Evolutionary conservation across 371 early-diverging fungal species (phyloP), one percentile per base, ranked within the genome.

Genomic region (Mortierella sp.): DNA sequence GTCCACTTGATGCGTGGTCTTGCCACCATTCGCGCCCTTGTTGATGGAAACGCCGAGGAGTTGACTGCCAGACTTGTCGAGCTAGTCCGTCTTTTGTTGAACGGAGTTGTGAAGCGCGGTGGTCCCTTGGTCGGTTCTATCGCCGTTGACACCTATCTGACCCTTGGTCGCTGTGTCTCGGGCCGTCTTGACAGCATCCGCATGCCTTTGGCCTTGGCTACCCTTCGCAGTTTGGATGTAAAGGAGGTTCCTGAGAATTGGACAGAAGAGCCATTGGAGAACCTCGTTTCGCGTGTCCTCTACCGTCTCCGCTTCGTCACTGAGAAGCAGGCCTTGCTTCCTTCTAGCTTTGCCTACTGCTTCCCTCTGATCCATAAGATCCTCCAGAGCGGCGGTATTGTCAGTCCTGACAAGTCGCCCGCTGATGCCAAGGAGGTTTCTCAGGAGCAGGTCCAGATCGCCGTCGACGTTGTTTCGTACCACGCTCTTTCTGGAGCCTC

Each of bases 291-390:
- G 35, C 94, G 96, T 70, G 91, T 96, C 41, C 91, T 95, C 44
- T 96, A 91, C 81, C 92, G 95, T n/a, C 89, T 96, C 75, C 93
- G 96, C 72, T 90, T 92, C 87, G 88, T 90, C n/a, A 92, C 94
- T 46, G 94, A 93, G 73, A 89, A 89, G 44, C 87, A 89, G 54
- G 93, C 95, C 7, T 88, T 97, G 74, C 84, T 92, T 4, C 91
- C 97, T 35, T 90, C 96, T 7, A 93, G 95, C 18, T 97, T 98
- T 87, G 89, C 95, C n/a, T 95, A 93, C 80, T 87, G 96, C 73
- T 95, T 97, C 89, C 97, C 98, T 29, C 84, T 97, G 46, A 89
- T 97, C 75, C 89, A 92, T 51, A 91, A 93, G 43, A 91, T 96
- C 38, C 91, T 96, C 60, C 84, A 91, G 16, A 90, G 92, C 76